Evolutionary conservation across 1,284 basidiomycete species (phyloP).

Genomic region (Kalmanozyma brasiliensis): DNA sequence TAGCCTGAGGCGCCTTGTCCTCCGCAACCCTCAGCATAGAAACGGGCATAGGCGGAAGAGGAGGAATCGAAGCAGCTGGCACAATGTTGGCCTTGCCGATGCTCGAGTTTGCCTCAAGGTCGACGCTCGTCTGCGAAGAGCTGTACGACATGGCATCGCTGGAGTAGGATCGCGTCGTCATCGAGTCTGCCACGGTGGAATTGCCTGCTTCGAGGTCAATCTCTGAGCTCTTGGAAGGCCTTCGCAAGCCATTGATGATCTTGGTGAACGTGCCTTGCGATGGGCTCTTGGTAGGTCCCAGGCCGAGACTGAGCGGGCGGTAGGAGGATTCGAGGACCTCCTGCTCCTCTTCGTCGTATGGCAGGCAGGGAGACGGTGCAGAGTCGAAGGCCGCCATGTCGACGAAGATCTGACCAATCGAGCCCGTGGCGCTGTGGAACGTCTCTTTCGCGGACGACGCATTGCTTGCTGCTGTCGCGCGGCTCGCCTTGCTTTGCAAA

Average conservation of each 20-base stretch:
- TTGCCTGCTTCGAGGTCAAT: slow-evolving; percentile 37
- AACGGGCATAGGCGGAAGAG: slow-evolving; percentile 42
- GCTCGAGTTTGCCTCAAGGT: slow-evolving; percentile 41
- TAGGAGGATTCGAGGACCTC: slow-evolving; percentile 10
- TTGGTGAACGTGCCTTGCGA: slow-evolving; percentile 42
- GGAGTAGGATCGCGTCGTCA: slow-evolving; percentile 22
- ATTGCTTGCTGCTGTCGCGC: slow-evolving; percentile 11
- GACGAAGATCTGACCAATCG: slow-evolving; percentile 36
- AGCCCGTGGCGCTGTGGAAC: slow-evolving; percentile 37
- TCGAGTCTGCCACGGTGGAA: slow-evolving; percentile 19
- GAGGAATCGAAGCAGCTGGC: slow-evolving; percentile 31
- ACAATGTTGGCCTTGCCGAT: slow-evolving; percentile 48
- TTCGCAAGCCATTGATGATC: slow-evolving; percentile 29
- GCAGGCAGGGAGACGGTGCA: slow-evolving; percentile 9
- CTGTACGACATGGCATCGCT: slow-evolving; percentile 40
- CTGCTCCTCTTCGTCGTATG: slow-evolving; percentile 4
- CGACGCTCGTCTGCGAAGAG: slow-evolving; percentile 47
- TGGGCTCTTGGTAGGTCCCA: slow-evolving; percentile 31
- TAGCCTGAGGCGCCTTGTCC: slow-evolving; percentile 15
- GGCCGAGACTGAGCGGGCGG: slow-evolving; percentile 48
- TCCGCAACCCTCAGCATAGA: slow-evolving; percentile 22
- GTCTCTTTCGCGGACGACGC: slow-evolving; percentile 13
- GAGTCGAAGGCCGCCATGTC: slow-evolving; percentile 22
- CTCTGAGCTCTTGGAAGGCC: slow-evolving; percentile 7
- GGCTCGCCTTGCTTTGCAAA: slow-evolving; percentile 38